Percentiles rank a stretch among this genome's conserved stretches.
phyloP scores from a whole-genome alignment of 257 asterid species.

The Salvia hispanica region DNA sequence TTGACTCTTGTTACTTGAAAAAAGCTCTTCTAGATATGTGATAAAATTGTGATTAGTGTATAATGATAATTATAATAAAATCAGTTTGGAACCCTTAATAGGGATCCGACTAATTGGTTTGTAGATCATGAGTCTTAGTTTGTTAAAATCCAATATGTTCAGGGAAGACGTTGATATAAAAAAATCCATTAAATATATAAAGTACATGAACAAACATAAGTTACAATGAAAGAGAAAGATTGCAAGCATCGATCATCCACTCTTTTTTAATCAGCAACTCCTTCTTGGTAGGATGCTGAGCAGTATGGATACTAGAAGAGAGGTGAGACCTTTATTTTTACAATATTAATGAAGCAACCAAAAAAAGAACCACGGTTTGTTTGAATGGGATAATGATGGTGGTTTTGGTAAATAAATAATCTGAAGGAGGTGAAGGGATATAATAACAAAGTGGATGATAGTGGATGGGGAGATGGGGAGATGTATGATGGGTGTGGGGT shows the following conservation, averaged over 20 bases:
- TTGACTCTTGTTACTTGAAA: no score
- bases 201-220: slow-evolving; percentile 9
- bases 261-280: not conserved
- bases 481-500: slow-evolving; percentile 30
- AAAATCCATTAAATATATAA: not conserved
- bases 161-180: no score
- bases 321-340: slow-evolving; percentile 17
- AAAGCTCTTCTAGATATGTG: no score
- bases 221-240: not conserved
- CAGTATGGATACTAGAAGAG: not conserved
- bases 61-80: no score
- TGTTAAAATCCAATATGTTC: no score
- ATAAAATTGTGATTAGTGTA: no score
- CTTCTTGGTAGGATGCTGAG: not conserved
- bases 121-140: no score
- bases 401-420: slow-evolving; percentile 3
- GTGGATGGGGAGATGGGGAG: no score
- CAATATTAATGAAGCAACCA: not conserved
- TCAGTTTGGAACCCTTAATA: no score
- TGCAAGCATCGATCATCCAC: not conserved
- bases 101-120: no score
- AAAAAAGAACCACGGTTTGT: not conserved
- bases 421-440: not conserved
- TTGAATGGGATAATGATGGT: slow-evolving; percentile 11
- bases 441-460: slow-evolving; percentile 21